Evolutionary conservation across 768 basidiomycete species (phyloP).

Genomic region (Coprinopsis marcescibilis): DNA sequence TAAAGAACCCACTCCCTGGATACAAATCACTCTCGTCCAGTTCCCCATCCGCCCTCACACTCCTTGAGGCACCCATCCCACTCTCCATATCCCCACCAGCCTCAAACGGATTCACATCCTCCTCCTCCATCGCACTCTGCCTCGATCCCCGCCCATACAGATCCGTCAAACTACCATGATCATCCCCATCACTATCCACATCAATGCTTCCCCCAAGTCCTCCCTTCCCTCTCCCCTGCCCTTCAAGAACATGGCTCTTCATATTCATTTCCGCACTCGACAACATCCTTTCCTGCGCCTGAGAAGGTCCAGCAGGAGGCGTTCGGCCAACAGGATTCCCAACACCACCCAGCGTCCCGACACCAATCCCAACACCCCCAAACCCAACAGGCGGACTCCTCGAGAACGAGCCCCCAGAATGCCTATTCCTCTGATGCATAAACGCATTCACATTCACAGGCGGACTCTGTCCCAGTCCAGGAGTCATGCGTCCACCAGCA

Average conservation of each 20-base stretch:
- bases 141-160: background rate
- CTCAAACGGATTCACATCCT: constrained; percentile 3
- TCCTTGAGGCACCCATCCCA: background rate
- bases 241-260: constrained; percentile 32
- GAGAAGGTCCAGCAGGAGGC: background rate
- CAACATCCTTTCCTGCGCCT: constrained; percentile 23
- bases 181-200: constrained; percentile 11
- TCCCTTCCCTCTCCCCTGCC: constrained; percentile 20
- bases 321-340: no score
- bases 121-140: constrained; percentile 3
- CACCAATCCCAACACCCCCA: background rate
- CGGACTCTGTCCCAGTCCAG: background rate
- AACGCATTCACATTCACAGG: background rate
- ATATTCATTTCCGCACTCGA: constrained; percentile 37
- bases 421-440: background rate
- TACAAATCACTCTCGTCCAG: constrained; percentile 26
- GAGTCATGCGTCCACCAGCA: no score
- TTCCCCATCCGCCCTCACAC: background rate
- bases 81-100: constrained; percentile 8
- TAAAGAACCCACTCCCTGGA: constrained; percentile 34
- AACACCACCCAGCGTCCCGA: constrained; percentile 3
- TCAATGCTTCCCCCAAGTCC: constrained; percentile 9
- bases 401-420: constrained; percentile 12
- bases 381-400: background rate
- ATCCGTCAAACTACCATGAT: constrained; percentile 6